Percentiles rank a stretch among this genome's conserved stretches.
Conservation (phyloP, 2,329 filamentous ascomycete genomes). For the Ceratocystiopsis brevicomis region DNA sequence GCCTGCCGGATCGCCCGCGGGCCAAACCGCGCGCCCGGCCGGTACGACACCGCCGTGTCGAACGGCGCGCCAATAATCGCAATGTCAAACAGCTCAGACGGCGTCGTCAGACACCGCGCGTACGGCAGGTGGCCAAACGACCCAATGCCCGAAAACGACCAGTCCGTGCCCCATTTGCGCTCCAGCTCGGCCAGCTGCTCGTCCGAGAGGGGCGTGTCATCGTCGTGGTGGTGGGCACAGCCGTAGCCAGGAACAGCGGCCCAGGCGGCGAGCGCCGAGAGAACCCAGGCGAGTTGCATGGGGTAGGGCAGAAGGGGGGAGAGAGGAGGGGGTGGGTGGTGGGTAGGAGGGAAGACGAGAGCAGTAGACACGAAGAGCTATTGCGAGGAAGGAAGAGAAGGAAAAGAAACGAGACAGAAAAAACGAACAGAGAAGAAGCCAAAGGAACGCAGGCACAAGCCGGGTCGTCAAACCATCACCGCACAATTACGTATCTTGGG, state of each 20-base stretch:
- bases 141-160: conserved; percentile 55
- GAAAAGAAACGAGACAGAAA: background rate
- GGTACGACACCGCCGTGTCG: conserved; percentile 53
- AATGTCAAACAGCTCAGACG: conserved; percentile 46
- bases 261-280: conserved; percentile 4
- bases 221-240: conserved; percentile 14
- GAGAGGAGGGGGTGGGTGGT: background rate
- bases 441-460: too few species aligned
- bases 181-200: conserved; percentile 34
- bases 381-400: background rate
- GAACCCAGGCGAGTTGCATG: background rate
- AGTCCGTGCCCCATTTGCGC: conserved; percentile 35
- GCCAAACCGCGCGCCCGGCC: conserved; percentile 62
- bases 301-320: too few species aligned
- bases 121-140: conserved; percentile 55
- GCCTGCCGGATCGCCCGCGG: conserved; percentile 74
- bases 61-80: conserved; percentile 56
- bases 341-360: background rate
- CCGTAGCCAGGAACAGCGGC: conserved; percentile 3
- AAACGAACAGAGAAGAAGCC: too few species aligned
- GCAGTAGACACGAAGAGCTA: background rate
- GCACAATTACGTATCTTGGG: too few species aligned
- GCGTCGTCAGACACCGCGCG: conserved; percentile 49
- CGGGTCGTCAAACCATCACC: too few species aligned
- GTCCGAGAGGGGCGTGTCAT: conserved; percentile 26